phyloP scores from a whole-genome alignment of 2,329 filamentous ascomycete species.

The Alternaria triticina region DNA sequence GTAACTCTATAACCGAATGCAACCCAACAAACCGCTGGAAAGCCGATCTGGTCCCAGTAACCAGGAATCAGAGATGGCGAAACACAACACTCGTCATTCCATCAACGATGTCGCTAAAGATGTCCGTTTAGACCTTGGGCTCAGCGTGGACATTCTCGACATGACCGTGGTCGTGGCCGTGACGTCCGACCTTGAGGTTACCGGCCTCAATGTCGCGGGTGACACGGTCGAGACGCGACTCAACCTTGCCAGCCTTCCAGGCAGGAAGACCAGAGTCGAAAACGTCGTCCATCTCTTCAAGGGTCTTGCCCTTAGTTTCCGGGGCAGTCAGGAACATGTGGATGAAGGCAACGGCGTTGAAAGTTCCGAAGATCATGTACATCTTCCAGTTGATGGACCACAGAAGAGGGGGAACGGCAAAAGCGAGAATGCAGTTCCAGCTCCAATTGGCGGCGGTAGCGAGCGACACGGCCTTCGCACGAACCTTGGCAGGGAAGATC shows the following conservation, averaged over 20 bases:
- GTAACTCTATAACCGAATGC: not conserved
- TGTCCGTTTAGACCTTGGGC: slow-evolving; percentile 19
- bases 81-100: not conserved
- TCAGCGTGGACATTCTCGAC: slow-evolving; percentile 23
- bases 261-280: slow-evolving; percentile 47
- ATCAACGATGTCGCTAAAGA: not conserved
- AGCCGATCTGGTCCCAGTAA: not conserved
- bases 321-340: slow-evolving; percentile 50
- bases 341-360: slow-evolving; percentile 47
- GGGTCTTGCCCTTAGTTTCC: slow-evolving; percentile 50
- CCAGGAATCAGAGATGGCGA: not conserved
- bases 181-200: slow-evolving; percentile 34
- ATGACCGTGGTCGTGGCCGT: slow-evolving; percentile 2
- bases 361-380: slow-evolving; percentile 51
- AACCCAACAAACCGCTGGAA: not conserved
- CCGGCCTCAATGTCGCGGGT: slow-evolving; percentile 47
- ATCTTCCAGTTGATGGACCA: slow-evolving; percentile 52
- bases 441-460: slow-evolving; percentile 49
- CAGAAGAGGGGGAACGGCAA: slow-evolving; percentile 50
- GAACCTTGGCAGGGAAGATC: slow-evolving; percentile 49
- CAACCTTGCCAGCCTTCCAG: slow-evolving; percentile 40
- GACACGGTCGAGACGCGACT: slow-evolving; percentile 44
- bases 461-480: slow-evolving; percentile 51
- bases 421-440: slow-evolving; percentile 51
- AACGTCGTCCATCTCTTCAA: slow-evolving; percentile 51